Evolutionary conservation across 139 green algal genomes (phyloP).

Genomic region (Chlamydomonas sp.): DNA sequence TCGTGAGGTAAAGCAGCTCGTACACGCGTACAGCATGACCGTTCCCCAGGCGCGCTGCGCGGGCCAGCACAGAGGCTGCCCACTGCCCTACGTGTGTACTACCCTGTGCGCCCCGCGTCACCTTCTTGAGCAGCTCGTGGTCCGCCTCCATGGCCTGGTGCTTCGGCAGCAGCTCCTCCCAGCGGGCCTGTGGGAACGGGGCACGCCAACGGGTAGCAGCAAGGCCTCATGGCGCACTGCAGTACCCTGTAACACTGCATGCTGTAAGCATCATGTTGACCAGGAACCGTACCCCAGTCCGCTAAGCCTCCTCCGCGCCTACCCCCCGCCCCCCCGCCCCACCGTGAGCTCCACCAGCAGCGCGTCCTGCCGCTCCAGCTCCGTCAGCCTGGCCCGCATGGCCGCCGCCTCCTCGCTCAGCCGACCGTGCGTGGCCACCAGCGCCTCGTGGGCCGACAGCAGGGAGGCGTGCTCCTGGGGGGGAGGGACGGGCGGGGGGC

Average conservation of each 20-base stretch:
- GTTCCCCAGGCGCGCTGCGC: no score
- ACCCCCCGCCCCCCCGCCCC: not conserved
- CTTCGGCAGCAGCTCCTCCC: not conserved
- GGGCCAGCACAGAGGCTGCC: no score
- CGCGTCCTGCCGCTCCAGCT: conserved; percentile 16
- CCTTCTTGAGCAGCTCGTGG: conserved; percentile 4
- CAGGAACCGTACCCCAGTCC: no score
- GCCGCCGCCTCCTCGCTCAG: not conserved
- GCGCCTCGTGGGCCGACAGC: not conserved
- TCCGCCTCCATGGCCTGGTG: not conserved
- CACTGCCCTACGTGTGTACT: not conserved
- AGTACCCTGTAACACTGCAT: no score
- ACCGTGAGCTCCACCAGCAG: conserved; percentile 28
- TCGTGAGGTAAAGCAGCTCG: no score
- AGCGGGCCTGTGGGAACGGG: not conserved
- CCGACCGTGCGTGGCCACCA: not conserved
- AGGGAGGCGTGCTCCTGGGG: conserved; percentile 19
- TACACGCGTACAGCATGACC: no score
- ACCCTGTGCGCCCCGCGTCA: not conserved
- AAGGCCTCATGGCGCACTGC: no score
- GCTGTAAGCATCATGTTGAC: no score
- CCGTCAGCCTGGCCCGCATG: not conserved
- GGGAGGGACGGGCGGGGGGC: not conserved
- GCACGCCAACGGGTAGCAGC: not conserved
- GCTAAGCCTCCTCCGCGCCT: not conserved